These are phyloP conservation scores for Afroboletus lepidellus DNA, from an alignment of 1,284 basidiomycete genomes.

Conservation along the genomic window DNA sequence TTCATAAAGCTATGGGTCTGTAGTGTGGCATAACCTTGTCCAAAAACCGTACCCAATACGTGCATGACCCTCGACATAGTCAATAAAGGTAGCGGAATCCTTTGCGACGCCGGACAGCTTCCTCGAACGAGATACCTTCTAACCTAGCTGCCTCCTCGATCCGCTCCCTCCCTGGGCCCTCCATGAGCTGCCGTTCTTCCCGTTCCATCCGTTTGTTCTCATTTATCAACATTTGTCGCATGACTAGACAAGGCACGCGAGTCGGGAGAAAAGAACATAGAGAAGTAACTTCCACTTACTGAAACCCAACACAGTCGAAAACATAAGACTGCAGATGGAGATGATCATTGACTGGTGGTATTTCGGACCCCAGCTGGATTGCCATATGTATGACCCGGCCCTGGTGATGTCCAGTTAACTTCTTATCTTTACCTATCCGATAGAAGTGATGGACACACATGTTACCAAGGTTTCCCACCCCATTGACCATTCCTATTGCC, in stretches of 20 bases:
- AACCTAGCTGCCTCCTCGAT: conserved; percentile 50
- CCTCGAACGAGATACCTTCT: conserved; percentile 51
- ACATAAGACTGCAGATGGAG: conserved; percentile 40
- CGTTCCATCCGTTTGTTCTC: conserved; percentile 46
- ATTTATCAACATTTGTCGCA: conserved; percentile 45
- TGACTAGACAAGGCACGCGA: conserved; percentile 34
- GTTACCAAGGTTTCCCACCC: conserved; percentile 31
- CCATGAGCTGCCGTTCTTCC: conserved; percentile 42
- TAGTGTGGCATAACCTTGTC: too few relatives aligned
- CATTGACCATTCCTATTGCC: conserved; percentile 40
- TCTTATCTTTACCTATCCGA: too few relatives aligned
- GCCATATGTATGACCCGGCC: conserved; percentile 55
- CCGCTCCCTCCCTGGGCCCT: conserved; percentile 38
- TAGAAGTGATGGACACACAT: conserved; percentile 21
- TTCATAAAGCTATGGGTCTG: too few relatives aligned
- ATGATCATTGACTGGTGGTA: conserved; percentile 54
- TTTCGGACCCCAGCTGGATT: conserved; percentile 45
- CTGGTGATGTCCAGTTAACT: conserved; percentile 22
- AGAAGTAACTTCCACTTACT: conserved; percentile 31
- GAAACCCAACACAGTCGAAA: conserved; percentile 39
- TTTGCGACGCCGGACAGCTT: conserved; percentile 48
- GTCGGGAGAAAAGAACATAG: not conserved
- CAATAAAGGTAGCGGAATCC: conserved; percentile 45
- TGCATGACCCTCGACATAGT: too few relatives aligned
- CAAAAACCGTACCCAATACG: too few relatives aligned